These are phyloP conservation scores for Eurotiales sp. DNA, from an alignment of 2,329 filamentous ascomycete species.

Conservation along the genomic window DNA sequence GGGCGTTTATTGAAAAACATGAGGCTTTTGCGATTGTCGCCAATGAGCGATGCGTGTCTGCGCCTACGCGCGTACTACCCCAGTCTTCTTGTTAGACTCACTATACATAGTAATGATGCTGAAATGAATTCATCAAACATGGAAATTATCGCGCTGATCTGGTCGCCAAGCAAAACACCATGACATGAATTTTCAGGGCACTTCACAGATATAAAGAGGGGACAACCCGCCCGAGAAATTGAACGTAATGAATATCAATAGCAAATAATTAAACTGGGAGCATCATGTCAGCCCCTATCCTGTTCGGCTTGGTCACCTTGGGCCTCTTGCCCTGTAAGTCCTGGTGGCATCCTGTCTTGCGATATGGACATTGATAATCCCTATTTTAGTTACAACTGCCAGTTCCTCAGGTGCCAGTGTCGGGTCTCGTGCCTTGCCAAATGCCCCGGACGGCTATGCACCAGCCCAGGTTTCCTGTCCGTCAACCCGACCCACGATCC, in stretches of 20 bases:
- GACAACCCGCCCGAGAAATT: not conserved
- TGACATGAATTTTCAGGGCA: not conserved
- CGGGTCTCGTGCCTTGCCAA: constrained; percentile 43
- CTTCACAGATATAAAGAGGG: not conserved
- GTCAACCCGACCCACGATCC: constrained; percentile 62
- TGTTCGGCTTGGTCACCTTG: not conserved
- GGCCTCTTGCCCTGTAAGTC: not conserved
- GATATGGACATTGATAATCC: not conserved
- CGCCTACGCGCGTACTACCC: not conserved
- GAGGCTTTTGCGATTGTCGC: not conserved
- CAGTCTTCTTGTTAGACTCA: not conserved
- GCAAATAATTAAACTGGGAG: not conserved
- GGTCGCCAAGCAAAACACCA: not conserved
- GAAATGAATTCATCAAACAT: not conserved
- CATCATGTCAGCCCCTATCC: not conserved
- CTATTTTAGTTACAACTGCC: not conserved
- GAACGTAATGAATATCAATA: not conserved
- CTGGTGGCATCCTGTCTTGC: not conserved
- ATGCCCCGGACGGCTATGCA: constrained; percentile 66
- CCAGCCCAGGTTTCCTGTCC: constrained; percentile 68
- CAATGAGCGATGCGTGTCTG: not conserved
- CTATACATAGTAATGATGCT: not conserved
- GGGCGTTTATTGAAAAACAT: not conserved
- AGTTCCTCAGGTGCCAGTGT: not conserved
- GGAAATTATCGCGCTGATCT: not conserved